Evolutionary conservation across 179 eudicot species (phyloP), one percentile per base, ranked within the genome.

Genomic region (Spergularia azorica): DNA sequence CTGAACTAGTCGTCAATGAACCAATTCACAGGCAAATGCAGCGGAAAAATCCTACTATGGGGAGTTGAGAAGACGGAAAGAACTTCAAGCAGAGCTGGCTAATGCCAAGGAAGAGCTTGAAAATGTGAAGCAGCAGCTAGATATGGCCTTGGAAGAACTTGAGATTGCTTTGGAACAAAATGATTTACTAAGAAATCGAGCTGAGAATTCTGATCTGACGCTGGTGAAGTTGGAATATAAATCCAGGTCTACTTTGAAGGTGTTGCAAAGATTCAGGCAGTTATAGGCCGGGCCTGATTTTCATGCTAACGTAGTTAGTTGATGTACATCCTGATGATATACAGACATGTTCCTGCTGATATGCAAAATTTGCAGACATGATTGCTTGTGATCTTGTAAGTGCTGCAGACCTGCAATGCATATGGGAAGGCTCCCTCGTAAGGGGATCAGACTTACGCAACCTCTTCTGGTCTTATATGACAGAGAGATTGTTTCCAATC

Each of bases 181-280:
- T 57, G 77, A 77, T 67, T 76, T 75, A 56, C 78, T 92, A 66
- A 90, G 87, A 73, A 72, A 51, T 58, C 86, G 79, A 82, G 78
- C 80, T 72, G 85, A 87, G 64, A 83, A 82, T 58, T 92, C 91
- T 72, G 81, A 87, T 74, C 72, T 63, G 43, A 78, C 79, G 71
- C 82, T 83, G 41, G 67, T 85, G 69, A 91, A 85, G 71, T 77
- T 91, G 76, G 91, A 89, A 73, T 89, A 87, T 58, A 88, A 86
- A 73, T 70, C 91, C 52, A 48, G 82, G 54, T 83, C 90, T 56
- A 89, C 92, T 63, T 87, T 87, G 73, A 87, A 88, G 38, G 71
- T 81, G 72, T 74, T 94, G 79, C 85, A 86, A 32, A 88, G 76
- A 60, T 85, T 82, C 80, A 88, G 87, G 82, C 85, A 83, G 60